Evolutionary conservation across 1,284 basidiomycete genomes (phyloP).

Genomic region (Ustilago curta): DNA sequence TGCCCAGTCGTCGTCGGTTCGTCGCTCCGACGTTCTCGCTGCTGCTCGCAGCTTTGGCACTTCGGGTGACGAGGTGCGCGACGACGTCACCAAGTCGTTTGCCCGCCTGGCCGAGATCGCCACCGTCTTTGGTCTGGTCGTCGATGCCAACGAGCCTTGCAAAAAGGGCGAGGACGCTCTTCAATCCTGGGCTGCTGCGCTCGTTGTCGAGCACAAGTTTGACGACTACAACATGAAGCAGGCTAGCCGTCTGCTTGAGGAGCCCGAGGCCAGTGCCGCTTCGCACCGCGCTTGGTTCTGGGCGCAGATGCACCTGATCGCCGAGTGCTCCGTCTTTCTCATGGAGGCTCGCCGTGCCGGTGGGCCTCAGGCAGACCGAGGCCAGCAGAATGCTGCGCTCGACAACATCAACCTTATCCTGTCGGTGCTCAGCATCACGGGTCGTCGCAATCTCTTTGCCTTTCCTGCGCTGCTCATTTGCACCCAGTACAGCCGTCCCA

Average conservation of each 20-base stretch:
- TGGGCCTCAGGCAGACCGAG: conserved; percentile 30
- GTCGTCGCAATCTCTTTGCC: conserved; percentile 49
- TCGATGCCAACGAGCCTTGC: conserved; percentile 49
- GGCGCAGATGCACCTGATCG: conserved; percentile 71
- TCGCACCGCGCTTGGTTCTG: conserved; percentile 70
- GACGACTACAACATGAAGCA: conserved; percentile 70
- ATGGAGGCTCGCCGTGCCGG: conserved; percentile 67
- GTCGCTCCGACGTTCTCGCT: conserved; percentile 38
- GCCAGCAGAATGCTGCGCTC: conserved; percentile 44
- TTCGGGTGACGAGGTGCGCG: conserved; percentile 43
- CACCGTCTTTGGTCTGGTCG: conserved; percentile 70
- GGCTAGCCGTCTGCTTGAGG: conserved; percentile 66
- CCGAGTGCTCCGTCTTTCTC: conserved; percentile 72
- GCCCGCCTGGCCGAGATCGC: conserved; percentile 70
- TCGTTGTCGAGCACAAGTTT: conserved; percentile 70
- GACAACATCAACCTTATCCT: conserved; percentile 54
- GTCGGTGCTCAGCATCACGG: conserved; percentile 45
- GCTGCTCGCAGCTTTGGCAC: conserved; percentile 60
- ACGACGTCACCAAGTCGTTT: conserved; percentile 68
- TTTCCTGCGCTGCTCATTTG: conserved; percentile 49
- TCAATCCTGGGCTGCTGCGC: conserved; percentile 70
- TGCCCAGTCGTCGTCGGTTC: conserved; percentile 36
- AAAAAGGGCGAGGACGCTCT: conserved; percentile 38
- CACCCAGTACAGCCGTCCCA: conserved; percentile 47
- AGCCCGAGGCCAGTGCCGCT: conserved; percentile 52